Evolutionary conservation across 768 basidiomycete species (phyloP).

Genomic region (Phlegmacium glaucopus): DNA sequence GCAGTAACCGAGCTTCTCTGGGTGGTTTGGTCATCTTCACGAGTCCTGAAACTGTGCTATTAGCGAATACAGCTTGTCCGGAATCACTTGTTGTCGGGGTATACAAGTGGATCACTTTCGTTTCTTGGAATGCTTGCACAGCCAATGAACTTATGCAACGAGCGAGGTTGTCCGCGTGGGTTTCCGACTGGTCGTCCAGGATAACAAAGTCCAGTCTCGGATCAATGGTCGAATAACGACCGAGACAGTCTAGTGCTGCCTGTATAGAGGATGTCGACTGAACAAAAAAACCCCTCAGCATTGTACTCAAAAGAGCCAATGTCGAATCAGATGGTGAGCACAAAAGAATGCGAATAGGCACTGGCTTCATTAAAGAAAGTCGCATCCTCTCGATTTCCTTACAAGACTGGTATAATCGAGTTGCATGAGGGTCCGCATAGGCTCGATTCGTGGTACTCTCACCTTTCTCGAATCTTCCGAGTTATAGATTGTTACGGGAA

Average conservation of each 20-base stretch:
- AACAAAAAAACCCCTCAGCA: slow-evolving; percentile 54
- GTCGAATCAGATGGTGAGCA: slow-evolving; percentile 61
- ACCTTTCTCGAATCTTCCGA: slow-evolving; percentile 59
- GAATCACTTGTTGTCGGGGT: slow-evolving; percentile 64
- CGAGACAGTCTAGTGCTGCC: slow-evolving; percentile 43
- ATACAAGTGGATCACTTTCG: slow-evolving; percentile 69
- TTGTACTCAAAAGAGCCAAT: slow-evolving; percentile 48
- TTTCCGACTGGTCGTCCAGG: slow-evolving; percentile 64
- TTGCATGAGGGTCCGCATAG: slow-evolving; percentile 1
- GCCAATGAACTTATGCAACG: slow-evolving; percentile 41
- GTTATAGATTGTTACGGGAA: slow-evolving; percentile 58
- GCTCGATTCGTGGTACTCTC: slow-evolving; percentile 3
- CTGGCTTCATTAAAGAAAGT: slow-evolving; percentile 43
- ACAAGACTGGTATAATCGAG: slow-evolving; percentile 35
- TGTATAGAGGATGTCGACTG: slow-evolving; percentile 39
- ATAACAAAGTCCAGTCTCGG: slow-evolving; percentile 59
- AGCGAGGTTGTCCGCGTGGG: slow-evolving; percentile 53
- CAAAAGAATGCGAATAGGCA: slow-evolving; percentile 47
- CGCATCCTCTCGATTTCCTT: slow-evolving; percentile 46
- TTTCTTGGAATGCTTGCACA: slow-evolving; percentile 39
- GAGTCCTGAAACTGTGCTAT: slow-evolving; percentile 49
- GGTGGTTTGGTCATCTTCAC: slow-evolving; percentile 73
- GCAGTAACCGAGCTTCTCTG: slow-evolving; percentile 54
- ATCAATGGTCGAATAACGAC: slow-evolving; percentile 23
- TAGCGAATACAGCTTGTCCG: slow-evolving; percentile 48